Percentiles rank a stretch among this genome's conserved stretches.
These are phyloP conservation scores for Vachellia collinsii DNA, from an alignment of 306 rosid species.

Conservation along the genomic window DNA sequence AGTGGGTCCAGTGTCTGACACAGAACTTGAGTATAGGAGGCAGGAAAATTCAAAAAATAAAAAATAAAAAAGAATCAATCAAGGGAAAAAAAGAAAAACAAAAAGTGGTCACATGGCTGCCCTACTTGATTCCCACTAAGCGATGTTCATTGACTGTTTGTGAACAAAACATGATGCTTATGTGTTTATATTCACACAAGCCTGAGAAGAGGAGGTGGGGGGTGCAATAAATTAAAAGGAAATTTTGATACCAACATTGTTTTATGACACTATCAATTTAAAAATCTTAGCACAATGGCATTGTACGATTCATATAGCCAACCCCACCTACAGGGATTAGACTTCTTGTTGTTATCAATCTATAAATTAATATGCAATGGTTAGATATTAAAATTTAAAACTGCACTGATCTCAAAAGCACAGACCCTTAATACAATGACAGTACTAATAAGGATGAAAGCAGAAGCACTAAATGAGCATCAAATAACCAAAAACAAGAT, in stretches of 20 bases:
- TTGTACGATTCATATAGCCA: not conserved
- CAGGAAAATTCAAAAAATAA: not conserved
- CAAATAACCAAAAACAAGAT: constrained; percentile 21
- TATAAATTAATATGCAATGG: too few relatives aligned
- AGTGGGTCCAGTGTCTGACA: not conserved
- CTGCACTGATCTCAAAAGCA: constrained; percentile 6
- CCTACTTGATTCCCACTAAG: not conserved
- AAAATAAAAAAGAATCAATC: too few relatives aligned
- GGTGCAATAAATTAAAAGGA: not conserved
- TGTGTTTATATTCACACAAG: not conserved
- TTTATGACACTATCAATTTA: not conserved
- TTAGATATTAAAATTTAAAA: not conserved
- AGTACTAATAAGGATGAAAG: constrained; percentile 1
- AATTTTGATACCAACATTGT: constrained; percentile 19
- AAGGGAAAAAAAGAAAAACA: not conserved
- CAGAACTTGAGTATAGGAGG: not conserved
- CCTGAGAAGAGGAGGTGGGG: too few relatives aligned
- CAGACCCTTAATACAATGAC: not conserved
- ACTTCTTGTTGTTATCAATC: too few relatives aligned
- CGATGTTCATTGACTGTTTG: not conserved
- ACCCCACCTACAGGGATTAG: too few relatives aligned
- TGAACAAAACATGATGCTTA: not conserved
- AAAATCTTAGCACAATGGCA: not conserved
- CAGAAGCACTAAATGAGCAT: constrained; percentile 18
- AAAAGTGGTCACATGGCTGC: not conserved